Evolutionary conservation across 2,329 filamentous ascomycete species (phyloP).

Genomic region (Curvularia lunata): DNA sequence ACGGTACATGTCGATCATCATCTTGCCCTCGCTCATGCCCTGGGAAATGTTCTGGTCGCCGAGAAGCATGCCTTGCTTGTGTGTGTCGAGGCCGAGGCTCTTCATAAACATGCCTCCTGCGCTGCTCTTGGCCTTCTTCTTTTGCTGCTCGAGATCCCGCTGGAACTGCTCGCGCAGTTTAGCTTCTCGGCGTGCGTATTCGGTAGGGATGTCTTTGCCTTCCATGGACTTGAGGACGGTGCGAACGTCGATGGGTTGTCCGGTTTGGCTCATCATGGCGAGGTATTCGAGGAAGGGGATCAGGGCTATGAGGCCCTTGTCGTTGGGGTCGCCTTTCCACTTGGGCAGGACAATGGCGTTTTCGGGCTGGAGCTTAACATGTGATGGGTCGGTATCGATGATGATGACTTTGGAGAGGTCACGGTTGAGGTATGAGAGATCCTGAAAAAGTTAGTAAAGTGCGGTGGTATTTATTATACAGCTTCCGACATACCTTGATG

Average conservation of each 20-base stretch:
- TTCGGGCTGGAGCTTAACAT: constrained; percentile 90
- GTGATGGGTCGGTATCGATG: constrained; percentile 81
- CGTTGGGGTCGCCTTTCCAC: constrained; percentile 83
- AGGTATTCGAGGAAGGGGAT: constrained; percentile 99
- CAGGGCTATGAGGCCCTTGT: constrained; percentile 84
- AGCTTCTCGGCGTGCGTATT: constrained; percentile 88
- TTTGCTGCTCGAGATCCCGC: constrained; percentile 73
- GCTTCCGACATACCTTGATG: constrained; percentile 72
- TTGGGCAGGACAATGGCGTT: constrained; percentile 92
- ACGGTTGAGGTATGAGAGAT: constrained; percentile 96
- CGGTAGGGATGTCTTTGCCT: constrained; percentile 84
- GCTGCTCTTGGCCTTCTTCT: constrained; percentile 65
- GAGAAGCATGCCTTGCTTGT: constrained; percentile 62
- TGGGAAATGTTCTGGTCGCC: constrained; percentile 67
- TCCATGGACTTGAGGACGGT: constrained; percentile 87
- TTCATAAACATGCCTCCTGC: constrained; percentile 73
- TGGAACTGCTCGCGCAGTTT: constrained; percentile 85
- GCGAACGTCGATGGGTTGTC: constrained; percentile 79
- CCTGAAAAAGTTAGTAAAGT: constrained; percentile 58
- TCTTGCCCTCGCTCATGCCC: constrained; percentile 89
- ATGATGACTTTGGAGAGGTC: constrained; percentile 95
- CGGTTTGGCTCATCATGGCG: constrained; percentile 74
- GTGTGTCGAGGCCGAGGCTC: constrained; percentile 76
- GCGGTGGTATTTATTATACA: neutral
- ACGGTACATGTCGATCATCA: constrained; percentile 92